Evolutionary conservation across 768 basidiomycete genomes (phyloP), one percentile per base, ranked within the genome.

Genomic region (Amanita thiersii): DNA sequence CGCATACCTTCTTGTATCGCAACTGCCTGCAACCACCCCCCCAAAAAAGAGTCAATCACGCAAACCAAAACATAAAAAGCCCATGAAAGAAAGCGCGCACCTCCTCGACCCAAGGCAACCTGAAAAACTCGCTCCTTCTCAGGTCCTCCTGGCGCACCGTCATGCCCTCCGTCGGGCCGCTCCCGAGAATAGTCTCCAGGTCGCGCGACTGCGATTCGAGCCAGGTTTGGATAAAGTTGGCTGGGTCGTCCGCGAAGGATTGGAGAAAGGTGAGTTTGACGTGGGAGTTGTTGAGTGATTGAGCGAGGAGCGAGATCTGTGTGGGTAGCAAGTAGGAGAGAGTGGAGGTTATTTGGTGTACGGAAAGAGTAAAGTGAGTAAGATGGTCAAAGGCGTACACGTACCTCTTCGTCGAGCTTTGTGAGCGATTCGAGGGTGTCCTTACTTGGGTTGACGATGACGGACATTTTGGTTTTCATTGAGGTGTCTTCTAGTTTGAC

Each of bases 191-290:
- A 44, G 77, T 84, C 62, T 93, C 89, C 32, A 97, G 60, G 61
- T 97, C 93, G 10, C 89, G 74, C 35, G 90, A 87, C 58, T 97
- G 93, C 2, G 87, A 91, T 51, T 86, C 85, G 12, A 97, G 59
- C 90, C 90, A 96, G 2, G 78, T 84, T 54, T 92, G 84, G 43
- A 92, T 85, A 56, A 97, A 86, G 48, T 71, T 69, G 4, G 79
- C 68, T 5, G 93, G 88, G 37, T 91, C 77, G 0, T 74, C 65
- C 9, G 88, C 78, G 55, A 96, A 96, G 1, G 79, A 77, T 47
- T 79, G 73, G 31, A 97, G 63, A 62, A 97, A 97, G 5, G 86
- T 83, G 17, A 81, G 73, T 59, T 93, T 94, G 49, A 88, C 70
- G 52, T 89, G 82, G 1, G 90, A 76, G 52, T 90, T 90, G 50